Conservation (phyloP, 352 stramenopile genomes). For the Phytophthora citricola region DNA sequence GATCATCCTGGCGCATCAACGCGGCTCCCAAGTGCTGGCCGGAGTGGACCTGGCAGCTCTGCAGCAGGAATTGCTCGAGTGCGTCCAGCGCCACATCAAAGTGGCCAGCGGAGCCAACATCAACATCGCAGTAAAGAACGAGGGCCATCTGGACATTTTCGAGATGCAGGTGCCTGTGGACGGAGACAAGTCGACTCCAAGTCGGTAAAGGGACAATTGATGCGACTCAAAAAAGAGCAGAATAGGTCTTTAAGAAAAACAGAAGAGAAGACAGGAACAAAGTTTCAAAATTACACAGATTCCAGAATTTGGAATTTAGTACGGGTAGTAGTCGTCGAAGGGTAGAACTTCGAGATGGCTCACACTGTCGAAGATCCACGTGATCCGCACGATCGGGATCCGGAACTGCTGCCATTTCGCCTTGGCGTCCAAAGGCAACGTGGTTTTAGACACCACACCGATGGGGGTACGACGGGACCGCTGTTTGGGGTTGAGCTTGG, state of each 20-base stretch:
- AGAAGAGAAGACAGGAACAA: slow-evolving; percentile 20
- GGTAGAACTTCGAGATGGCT: slow-evolving; percentile 83
- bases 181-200: slow-evolving; percentile 39
- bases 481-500: slow-evolving; percentile 28
- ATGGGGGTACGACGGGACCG: slow-evolving; percentile 51
- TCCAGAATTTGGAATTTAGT: slow-evolving; percentile 40
- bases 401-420: slow-evolving; percentile 67
- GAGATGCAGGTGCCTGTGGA: slow-evolving; percentile 92
- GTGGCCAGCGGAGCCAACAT: slow-evolving; percentile 89
- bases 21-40: slow-evolving; percentile 82
- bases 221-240: not conserved
- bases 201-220: slow-evolving; percentile 25
- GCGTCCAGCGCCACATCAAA: slow-evolving; percentile 88
- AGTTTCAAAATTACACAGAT: slow-evolving; percentile 4
- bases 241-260: slow-evolving; percentile 8
- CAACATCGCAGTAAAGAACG: slow-evolving; percentile 91
- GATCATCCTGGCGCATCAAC: slow-evolving; percentile 91
- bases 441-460: slow-evolving; percentile 80
- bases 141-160: slow-evolving; percentile 89
- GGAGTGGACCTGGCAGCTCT: slow-evolving; percentile 82
- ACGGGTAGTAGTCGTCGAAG: slow-evolving; percentile 90
- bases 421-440: slow-evolving; percentile 59
- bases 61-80: slow-evolving; percentile 86
- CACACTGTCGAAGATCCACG: slow-evolving; percentile 91
- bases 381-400: slow-evolving; percentile 87